Evolutionary conservation across 2,329 filamentous ascomycete species (phyloP).

Genomic region (Verticillium zaregamsianum): DNA sequence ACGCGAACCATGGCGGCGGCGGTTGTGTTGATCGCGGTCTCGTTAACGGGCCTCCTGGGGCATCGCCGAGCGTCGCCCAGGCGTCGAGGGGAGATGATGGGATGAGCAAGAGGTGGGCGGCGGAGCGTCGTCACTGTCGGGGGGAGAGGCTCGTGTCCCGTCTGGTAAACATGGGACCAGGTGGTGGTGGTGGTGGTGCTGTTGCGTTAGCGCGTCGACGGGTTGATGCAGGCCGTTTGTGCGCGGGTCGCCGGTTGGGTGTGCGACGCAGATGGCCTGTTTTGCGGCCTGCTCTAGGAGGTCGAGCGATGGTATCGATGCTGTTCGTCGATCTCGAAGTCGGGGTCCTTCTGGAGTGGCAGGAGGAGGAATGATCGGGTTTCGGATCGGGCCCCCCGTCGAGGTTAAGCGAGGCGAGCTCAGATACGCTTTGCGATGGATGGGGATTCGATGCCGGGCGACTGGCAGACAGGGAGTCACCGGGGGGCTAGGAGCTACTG

Average conservation of each 20-base stretch:
- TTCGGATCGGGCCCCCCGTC: background rate
- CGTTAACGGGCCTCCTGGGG: conserved; percentile 17
- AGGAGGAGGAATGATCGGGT: background rate
- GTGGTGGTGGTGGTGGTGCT: background rate
- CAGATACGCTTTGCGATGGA: background rate
- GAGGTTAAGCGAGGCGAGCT: background rate
- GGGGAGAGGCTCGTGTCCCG: background rate
- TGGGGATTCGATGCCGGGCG: background rate
- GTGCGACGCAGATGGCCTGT: background rate
- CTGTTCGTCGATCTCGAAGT: background rate
- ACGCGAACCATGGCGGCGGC: conserved; percentile 75
- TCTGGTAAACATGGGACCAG: background rate
- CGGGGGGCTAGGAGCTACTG: background rate
- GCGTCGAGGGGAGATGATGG: background rate
- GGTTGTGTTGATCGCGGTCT: conserved; percentile 5
- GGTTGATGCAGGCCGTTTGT: conserved; percentile 21
- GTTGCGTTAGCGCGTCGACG: background rate
- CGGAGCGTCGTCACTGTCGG: background rate
- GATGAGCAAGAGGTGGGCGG: background rate
- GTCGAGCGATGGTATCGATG: background rate
- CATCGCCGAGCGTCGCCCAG: conserved; percentile 14
- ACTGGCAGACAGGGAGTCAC: background rate
- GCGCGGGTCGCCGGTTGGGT: conserved; percentile 2
- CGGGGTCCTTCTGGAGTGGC: background rate
- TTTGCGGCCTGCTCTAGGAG: background rate